phyloP scores from a whole-genome alignment of 2,329 filamentous ascomycete genomes.

The Aaosphaeria arxii region DNA sequence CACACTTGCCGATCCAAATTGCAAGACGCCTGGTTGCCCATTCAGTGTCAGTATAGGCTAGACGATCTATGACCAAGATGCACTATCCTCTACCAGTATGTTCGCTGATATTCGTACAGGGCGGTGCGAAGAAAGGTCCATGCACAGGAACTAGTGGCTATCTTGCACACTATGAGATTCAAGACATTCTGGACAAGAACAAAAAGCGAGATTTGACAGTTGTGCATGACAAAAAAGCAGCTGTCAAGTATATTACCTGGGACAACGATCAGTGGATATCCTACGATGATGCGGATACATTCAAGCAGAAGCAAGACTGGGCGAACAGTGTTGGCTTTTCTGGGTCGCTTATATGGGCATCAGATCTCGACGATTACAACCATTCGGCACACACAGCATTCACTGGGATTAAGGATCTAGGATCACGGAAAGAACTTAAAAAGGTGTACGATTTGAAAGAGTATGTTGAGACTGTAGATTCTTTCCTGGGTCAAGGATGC shows the following conservation, averaged over 20 bases:
- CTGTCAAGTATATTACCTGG: slow-evolving; percentile 26
- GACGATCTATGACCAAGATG: too few species aligned
- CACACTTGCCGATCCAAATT: slow-evolving; percentile 13
- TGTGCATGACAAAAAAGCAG: slow-evolving; percentile 9
- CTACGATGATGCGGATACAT: slow-evolving; percentile 2
- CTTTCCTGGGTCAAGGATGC: too few species aligned
- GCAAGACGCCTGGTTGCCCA: slow-evolving; percentile 3
- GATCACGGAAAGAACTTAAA: too few species aligned
- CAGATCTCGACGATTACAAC: too few species aligned
- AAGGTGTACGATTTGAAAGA: too few species aligned
- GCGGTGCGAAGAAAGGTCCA: slow-evolving; percentile 6
- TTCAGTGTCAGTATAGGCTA: neutral
- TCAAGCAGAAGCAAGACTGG: neutral
- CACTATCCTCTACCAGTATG: too few species aligned
- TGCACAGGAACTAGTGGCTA: slow-evolving; percentile 19
- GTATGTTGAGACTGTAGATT: too few species aligned
- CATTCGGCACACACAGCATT: too few species aligned
- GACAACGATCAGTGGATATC: slow-evolving; percentile 14
- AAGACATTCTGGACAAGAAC: slow-evolving; percentile 7
- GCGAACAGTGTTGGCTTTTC: too few species aligned
- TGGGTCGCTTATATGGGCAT: too few species aligned
- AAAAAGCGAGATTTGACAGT: slow-evolving; percentile 9
- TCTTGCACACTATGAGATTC: slow-evolving; percentile 16
- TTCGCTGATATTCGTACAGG: slow-evolving; percentile 2
- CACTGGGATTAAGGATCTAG: too few species aligned